Percentiles rank a stretch among this genome's conserved stretches.
These are phyloP conservation scores for Aspergillus baeticus DNA, from an alignment of 495 filamentous ascomycete species.

Conservation along the genomic window DNA sequence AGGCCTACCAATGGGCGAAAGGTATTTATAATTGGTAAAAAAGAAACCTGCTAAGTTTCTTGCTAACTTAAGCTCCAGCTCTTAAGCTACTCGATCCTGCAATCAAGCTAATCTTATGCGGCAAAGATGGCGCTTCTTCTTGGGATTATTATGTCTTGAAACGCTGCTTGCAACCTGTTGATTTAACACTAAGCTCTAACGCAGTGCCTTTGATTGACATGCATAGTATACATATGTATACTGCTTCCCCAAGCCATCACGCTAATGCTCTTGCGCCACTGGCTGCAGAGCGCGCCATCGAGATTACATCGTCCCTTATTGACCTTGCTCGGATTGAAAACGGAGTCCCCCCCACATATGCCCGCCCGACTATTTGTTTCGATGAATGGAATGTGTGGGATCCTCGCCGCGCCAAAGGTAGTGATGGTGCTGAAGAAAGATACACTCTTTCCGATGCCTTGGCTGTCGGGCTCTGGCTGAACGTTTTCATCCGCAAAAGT, in stretches of 20 bases:
- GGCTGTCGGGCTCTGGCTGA: conserved; percentile 71
- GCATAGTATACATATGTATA: conserved; percentile 72
- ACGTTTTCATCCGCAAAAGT: conserved; percentile 75
- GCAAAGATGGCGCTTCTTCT: conserved; percentile 61
- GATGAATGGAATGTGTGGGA: conserved; percentile 91
- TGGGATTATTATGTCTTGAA: conserved; percentile 75
- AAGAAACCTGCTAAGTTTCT: background rate
- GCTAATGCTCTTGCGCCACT: conserved; percentile 66
- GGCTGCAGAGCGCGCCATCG: conserved; percentile 70
- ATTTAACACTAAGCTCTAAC: conserved; percentile 39
- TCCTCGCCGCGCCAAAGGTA: conserved; percentile 66
- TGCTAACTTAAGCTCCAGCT: too few relatives aligned
- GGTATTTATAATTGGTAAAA: conserved; percentile 20
- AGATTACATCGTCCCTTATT: conserved; percentile 65
- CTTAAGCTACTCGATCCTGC: conserved; percentile 71
- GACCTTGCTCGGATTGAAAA: conserved; percentile 75
- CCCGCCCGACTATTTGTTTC: conserved; percentile 70
- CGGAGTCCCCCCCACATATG: conserved; percentile 51
- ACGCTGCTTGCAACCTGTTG: conserved; percentile 50
- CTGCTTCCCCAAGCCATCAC: conserved; percentile 51
- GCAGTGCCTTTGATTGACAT: conserved; percentile 65
- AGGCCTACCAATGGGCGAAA: conserved; percentile 78
- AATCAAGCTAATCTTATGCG: conserved; percentile 67
- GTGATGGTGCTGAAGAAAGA: conserved; percentile 63
- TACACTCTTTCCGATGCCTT: conserved; percentile 77